phyloP scores from a whole-genome alignment of 2,329 filamentous ascomycete genomes.

The Aspergillus niger region DNA sequence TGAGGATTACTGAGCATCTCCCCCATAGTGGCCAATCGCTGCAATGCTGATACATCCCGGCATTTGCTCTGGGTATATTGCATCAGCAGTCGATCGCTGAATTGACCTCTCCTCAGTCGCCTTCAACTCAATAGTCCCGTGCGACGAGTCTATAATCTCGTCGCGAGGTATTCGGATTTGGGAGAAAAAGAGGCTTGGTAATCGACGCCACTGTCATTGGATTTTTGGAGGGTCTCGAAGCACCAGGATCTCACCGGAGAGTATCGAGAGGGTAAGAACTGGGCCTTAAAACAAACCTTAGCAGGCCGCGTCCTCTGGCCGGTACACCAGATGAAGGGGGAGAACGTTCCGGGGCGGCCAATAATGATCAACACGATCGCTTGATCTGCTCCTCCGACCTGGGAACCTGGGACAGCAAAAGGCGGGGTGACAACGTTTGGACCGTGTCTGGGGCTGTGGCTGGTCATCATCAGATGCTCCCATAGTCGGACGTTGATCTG shows the following conservation, averaged over 20 bases:
- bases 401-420: conserved; percentile 10
- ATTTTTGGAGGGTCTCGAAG: not conserved
- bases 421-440: conserved; percentile 19
- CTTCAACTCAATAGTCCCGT: not conserved
- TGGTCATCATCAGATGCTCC: conserved; percentile 1
- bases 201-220: conserved; percentile 2
- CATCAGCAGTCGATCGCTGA: not conserved
- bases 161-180: conserved; percentile 13
- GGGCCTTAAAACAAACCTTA: conserved; percentile 2
- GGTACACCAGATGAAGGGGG: conserved; percentile 12
- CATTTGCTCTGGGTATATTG: not conserved
- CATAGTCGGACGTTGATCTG: not conserved
- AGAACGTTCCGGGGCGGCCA: conserved; percentile 21
- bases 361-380: conserved; percentile 18
- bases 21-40: not conserved
- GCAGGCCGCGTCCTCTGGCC: conserved; percentile 8
- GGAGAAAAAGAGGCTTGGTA: conserved; percentile 1
- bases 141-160: conserved; percentile 8
- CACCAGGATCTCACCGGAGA: conserved; percentile 11
- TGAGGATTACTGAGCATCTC: not conserved
- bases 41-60: not conserved
- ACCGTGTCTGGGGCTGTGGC: conserved; percentile 9
- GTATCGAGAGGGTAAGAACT: conserved; percentile 5
- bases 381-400: conserved; percentile 10
- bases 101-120: not conserved